Evolutionary conservation across 768 basidiomycete genomes (phyloP).

Genomic region (Rhodotorula toruloides): DNA sequence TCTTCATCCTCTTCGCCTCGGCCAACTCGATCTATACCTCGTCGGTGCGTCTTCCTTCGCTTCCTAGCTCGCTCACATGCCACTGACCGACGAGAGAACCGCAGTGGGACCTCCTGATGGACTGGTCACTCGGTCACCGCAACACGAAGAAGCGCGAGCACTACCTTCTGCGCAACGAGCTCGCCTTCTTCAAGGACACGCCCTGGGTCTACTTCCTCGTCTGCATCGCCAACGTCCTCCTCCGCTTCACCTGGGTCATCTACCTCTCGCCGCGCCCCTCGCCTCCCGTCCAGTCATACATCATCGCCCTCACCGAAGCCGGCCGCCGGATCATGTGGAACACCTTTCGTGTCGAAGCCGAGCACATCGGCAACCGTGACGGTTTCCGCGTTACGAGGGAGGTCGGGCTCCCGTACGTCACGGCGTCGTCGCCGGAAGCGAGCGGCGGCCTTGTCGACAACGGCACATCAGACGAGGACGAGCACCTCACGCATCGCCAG

Average conservation of each 20-base stretch:
- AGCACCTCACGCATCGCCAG: background rate
- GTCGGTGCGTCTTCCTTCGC: constrained; percentile 44
- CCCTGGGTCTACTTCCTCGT: constrained; percentile 61
- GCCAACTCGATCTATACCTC: constrained; percentile 66
- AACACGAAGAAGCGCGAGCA: constrained; percentile 53
- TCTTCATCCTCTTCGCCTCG: constrained; percentile 64
- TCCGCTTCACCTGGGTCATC: constrained; percentile 77
- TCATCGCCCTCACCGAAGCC: constrained; percentile 68
- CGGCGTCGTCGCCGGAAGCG: constrained; percentile 11
- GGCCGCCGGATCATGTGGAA: constrained; percentile 85
- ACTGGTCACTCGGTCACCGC: constrained; percentile 73
- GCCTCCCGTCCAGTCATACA: constrained; percentile 56
- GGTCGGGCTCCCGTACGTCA: constrained; percentile 69
- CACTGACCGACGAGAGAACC: no score
- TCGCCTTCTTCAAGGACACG: constrained; percentile 61
- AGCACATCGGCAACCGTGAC: constrained; percentile 62
- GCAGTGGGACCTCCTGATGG: constrained; percentile 72
- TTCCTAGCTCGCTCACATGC: background rate
- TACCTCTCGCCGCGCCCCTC: constrained; percentile 59
- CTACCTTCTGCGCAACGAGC: constrained; percentile 64
- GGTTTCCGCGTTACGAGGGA: constrained; percentile 80
- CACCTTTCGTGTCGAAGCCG: constrained; percentile 53
- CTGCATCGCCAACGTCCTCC: constrained; percentile 65
- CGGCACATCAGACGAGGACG: constrained; percentile 7
- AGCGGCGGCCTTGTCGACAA: constrained; percentile 5